Conservation (phyloP, 495 filamentous ascomycete species). For the Hyaloscypha finlandica region DNA sequence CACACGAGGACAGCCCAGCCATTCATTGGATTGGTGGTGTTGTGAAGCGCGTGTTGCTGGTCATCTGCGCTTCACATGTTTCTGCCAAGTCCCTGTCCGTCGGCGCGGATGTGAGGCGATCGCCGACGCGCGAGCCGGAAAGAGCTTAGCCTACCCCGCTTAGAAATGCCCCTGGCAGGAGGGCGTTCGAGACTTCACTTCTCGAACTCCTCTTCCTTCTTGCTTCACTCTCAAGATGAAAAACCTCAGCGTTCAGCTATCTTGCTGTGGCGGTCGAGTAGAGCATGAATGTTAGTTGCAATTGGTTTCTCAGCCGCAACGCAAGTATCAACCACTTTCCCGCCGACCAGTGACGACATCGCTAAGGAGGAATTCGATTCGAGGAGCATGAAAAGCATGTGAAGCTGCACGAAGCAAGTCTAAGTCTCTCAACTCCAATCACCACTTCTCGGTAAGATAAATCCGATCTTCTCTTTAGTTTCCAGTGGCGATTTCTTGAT, state of each 20-base stretch:
- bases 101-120: neutral
- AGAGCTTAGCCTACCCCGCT: constrained; percentile 4
- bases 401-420: neutral
- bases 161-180: neutral
- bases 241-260: neutral
- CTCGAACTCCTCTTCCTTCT: neutral
- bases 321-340: neutral
- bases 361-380: neutral
- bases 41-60: neutral
- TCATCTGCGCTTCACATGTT: constrained; percentile 22
- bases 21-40: neutral
- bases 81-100: neutral
- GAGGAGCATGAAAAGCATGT: neutral
- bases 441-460: neutral
- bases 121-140: neutral
- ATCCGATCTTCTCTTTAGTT: neutral
- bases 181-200: neutral
- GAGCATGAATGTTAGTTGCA: too few relatives aligned
- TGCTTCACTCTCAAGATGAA: neutral
- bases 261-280: neutral
- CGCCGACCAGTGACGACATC: neutral
- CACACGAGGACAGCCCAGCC: too few relatives aligned
- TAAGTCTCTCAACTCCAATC: neutral
- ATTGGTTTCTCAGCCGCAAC: neutral
- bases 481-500: neutral